phyloP scores from a whole-genome alignment of 164 flowering plant species.

The Kingdonia uniflora region DNA sequence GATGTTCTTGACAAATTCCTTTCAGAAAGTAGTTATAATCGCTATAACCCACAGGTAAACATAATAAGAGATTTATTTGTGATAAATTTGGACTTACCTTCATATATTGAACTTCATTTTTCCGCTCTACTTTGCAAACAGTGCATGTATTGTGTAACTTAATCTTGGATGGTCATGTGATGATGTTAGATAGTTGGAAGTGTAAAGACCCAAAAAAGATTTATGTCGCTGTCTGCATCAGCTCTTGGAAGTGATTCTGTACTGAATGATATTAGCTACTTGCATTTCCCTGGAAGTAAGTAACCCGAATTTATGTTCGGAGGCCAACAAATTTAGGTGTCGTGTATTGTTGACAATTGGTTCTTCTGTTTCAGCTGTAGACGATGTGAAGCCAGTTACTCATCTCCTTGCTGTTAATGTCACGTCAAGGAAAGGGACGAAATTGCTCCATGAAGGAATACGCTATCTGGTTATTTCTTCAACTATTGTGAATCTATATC shows the following conservation, averaged over 20 bases:
- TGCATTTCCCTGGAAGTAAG: constrained; percentile 93
- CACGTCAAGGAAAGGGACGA: constrained; percentile 60
- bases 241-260: constrained; percentile 42
- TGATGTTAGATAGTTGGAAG: constrained; percentile 55
- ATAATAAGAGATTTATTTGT: not conserved
- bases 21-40: constrained; percentile 67
- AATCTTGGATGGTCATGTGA: not conserved
- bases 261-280: constrained; percentile 52
- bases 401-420: constrained; percentile 75
- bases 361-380: constrained; percentile 42
- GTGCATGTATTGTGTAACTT: not conserved
- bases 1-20: constrained; percentile 82
- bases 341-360: not conserved
- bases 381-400: constrained; percentile 89
- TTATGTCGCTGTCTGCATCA: constrained; percentile 47
- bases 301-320: not conserved
- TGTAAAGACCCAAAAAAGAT: constrained; percentile 55
- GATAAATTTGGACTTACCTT: too few species aligned
- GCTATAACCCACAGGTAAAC: constrained; percentile 86
- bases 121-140: too few species aligned
- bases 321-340: not conserved
- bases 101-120: too few species aligned
- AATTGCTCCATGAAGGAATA: constrained; percentile 76
- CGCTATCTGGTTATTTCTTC: constrained; percentile 59
- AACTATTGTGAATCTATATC: not conserved